A percentile compares a stretch with the other conserved stretches of the same genome.
Conservation (phyloP, 2,329 filamentous ascomycete species). For the Colletotrichum zoysiae region DNA sequence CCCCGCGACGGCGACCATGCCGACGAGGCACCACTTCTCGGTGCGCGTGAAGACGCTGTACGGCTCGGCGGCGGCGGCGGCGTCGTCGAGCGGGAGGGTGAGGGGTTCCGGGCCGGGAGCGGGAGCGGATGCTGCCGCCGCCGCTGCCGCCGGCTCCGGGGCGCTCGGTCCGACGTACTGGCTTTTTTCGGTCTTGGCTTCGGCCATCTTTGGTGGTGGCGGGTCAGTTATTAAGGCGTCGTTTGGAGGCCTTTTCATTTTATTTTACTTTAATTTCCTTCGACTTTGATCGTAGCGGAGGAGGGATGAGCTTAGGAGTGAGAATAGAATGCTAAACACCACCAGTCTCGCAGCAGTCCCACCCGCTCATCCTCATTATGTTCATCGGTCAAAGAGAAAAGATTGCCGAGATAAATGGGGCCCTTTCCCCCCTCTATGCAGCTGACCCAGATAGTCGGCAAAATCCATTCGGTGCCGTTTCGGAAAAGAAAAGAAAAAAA, state of each 20-base stretch:
- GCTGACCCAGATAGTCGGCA: conserved; percentile 15
- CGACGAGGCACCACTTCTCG: conserved; percentile 48
- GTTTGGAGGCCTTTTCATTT: neutral
- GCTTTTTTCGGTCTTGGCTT: conserved; percentile 20
- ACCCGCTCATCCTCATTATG: too few relatives aligned
- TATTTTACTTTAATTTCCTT: too few relatives aligned
- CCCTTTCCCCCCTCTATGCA: neutral
- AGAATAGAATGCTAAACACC: neutral
- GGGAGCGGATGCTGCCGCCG: neutral
- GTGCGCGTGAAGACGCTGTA: conserved; percentile 46
- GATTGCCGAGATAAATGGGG: conserved; percentile 27
- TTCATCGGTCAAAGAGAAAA: conserved; percentile 19
- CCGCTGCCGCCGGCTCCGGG: neutral
- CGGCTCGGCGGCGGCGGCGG: conserved; percentile 1
- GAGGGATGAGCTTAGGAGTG: neutral
- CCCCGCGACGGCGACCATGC: conserved; percentile 46
- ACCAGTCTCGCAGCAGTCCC: too few relatives aligned
- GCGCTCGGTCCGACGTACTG: neutral
- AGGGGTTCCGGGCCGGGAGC: conserved; percentile 25
- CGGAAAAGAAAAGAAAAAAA: conserved; percentile 1
- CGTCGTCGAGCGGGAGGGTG: conserved; percentile 16
- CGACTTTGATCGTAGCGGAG: neutral
- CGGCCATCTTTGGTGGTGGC: conserved; percentile 16
- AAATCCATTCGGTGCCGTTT: conserved; percentile 25
- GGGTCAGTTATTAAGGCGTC: neutral